Base-by-base conservation (phyloP, 148 eudicot species). In the Cornus florida region DNA sequence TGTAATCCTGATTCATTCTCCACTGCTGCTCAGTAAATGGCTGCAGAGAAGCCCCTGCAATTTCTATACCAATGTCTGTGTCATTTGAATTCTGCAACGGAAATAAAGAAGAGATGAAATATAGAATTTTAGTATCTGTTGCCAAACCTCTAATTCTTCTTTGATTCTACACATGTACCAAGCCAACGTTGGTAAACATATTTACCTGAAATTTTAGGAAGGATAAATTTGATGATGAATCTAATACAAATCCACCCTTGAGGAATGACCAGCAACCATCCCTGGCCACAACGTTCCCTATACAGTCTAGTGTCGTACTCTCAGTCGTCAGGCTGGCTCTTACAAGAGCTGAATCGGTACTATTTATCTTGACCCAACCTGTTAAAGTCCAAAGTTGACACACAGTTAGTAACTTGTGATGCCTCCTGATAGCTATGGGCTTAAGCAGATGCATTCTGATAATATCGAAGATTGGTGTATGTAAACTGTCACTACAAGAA, bases 231-330 rank as follows among this genome's bases (percentile, higher is more conserved):
- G 94, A 88, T 39, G 89, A 81, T 10, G 91, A 90, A 68, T 80
- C 77, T 60, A 90, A 33, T 35, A 85, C 84, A 75, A 96, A 96
- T 75, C 99, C 99, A 48, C 99, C 99, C 79, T 93, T 95, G 69
- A 95, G 90, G 80, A 95, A 95, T 22, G 98, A 93, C 98, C 99
- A 96, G 73, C 98, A 96, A 3, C 98, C 97, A 62, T 71, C 70
- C 73, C 82, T 87, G 14, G 97, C 96, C 8, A 86, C 64, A 31
- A 93, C 96, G n/a, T 86, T 91, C 68, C 96, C 98, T 66, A 91
- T 83, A 77, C 98, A 93, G 16, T 72, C 78, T 57, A 78, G 69
- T 12, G 81, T 84, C 28, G 81, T 69, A 46, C 81, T 67, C 19
- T 85, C 86, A 39, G 87, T 75, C 72, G 38, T 76, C 75, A 95